Evolutionary conservation across 176 grass and related monocot species (phyloP).

Genomic region (Eleusine coracana): DNA sequence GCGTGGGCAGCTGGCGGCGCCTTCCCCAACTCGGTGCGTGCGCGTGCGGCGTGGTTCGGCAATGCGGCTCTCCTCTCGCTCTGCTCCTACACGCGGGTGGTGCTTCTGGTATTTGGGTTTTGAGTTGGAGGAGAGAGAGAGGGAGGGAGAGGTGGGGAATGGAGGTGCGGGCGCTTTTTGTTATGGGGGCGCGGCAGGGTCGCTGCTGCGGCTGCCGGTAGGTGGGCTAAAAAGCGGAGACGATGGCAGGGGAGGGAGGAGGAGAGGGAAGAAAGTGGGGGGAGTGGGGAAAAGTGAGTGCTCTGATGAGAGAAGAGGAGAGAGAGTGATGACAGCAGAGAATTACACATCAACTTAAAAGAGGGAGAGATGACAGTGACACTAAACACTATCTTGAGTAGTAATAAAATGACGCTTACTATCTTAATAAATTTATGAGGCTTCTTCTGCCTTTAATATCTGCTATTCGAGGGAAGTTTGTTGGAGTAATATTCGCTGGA

Average conservation of each 20-base stretch:
- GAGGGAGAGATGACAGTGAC: neutral
- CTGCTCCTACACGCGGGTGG: neutral
- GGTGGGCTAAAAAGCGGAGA: conserved; percentile 54
- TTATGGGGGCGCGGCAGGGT: conserved; percentile 31
- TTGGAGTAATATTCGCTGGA: neutral
- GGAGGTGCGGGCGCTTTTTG: conserved; percentile 56
- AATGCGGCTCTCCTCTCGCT: conserved; percentile 41
- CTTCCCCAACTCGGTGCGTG: conserved; percentile 8
- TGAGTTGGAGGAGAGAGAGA: neutral
- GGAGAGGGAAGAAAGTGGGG: conserved; percentile 37
- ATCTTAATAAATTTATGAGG: neutral
- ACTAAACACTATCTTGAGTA: neutral
- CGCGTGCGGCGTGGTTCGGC: conserved; percentile 21
- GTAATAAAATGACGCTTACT: neutral
- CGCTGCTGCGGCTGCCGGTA: conserved; percentile 40
- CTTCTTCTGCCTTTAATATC: neutral
- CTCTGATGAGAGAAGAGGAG: neutral
- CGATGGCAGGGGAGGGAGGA: conserved; percentile 27
- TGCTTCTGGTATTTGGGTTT: neutral
- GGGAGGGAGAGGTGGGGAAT: conserved; percentile 7
- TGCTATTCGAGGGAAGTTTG: neutral
- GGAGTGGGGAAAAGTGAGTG: conserved; percentile 39
- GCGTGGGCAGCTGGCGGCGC: conserved; percentile 4
- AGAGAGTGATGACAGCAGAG: conserved; percentile 33
- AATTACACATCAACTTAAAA: conserved; percentile 51